Conservation (phyloP, 1,284 basidiomycete genomes). For the Boletus semigastroideus region DNA sequence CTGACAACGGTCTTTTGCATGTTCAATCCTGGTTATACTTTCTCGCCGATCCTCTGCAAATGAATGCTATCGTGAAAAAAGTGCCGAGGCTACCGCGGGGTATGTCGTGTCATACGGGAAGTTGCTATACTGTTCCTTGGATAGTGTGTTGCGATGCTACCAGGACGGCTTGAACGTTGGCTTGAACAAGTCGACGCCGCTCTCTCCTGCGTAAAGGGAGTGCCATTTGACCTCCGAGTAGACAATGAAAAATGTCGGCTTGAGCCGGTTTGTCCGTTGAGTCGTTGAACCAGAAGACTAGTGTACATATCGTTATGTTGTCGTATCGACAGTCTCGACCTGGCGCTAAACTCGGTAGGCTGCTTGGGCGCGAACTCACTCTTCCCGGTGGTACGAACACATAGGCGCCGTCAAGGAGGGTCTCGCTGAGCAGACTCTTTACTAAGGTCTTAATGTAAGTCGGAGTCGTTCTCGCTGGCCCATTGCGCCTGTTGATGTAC, state of each 20-base stretch:
- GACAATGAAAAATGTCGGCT: conserved; percentile 68
- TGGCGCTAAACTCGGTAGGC: conserved; percentile 79
- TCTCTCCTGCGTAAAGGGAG: not conserved
- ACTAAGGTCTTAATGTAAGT: conserved; percentile 71
- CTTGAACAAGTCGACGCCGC: conserved; percentile 72
- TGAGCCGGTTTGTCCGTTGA: conserved; percentile 76
- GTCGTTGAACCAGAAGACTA: conserved; percentile 83
- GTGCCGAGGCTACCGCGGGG: conserved; percentile 71
- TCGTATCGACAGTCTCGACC: conserved; percentile 42
- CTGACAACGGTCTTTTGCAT: conserved; percentile 81
- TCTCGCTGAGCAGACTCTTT: conserved; percentile 76
- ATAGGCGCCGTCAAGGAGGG: conserved; percentile 82
- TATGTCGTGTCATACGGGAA: conserved; percentile 82
- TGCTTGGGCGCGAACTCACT: conserved; percentile 75
- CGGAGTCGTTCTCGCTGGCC: not conserved
- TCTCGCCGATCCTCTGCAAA: conserved; percentile 80
- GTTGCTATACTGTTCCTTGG: conserved; percentile 78
- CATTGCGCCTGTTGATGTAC: conserved; percentile 10
- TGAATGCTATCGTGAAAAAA: conserved; percentile 70
- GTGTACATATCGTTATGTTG: conserved; percentile 45
- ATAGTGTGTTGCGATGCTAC: conserved; percentile 73
- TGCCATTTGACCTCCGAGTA: conserved; percentile 23
- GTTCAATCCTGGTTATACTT: conserved; percentile 79
- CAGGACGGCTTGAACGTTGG: conserved; percentile 75
- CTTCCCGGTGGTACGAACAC: conserved; percentile 79